phyloP scores from a whole-genome alignment of 2,329 filamentous ascomycete species.

The Xylogone sp. region DNA sequence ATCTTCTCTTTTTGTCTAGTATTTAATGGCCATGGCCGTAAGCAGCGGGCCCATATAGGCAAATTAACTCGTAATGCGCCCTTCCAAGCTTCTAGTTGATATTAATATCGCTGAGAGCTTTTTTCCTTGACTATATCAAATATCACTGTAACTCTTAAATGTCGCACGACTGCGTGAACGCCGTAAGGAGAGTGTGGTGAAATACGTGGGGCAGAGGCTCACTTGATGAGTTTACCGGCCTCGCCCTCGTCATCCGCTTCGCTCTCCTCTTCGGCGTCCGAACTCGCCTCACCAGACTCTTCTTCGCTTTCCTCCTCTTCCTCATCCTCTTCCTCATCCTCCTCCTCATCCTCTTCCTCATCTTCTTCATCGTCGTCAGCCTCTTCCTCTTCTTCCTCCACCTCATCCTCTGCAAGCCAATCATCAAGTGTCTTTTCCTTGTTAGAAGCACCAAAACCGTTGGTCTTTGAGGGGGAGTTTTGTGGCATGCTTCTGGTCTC shows the following conservation, averaged over 20 bases:
- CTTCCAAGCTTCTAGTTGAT: constrained; percentile 18
- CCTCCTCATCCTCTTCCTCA: constrained; percentile 44
- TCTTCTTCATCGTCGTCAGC: constrained; percentile 48
- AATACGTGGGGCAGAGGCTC: constrained; percentile 5
- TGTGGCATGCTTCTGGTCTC: constrained; percentile 27
- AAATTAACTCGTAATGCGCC: constrained; percentile 19
- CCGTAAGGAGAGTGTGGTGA: background rate
- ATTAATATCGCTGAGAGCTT: constrained; percentile 20
- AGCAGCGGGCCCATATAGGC: constrained; percentile 6
- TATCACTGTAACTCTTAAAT: constrained; percentile 16
- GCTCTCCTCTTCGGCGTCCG: constrained; percentile 19
- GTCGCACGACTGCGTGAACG: constrained; percentile 8
- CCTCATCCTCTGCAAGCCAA: constrained; percentile 77
- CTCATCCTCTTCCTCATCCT: constrained; percentile 46
- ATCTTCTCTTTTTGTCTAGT: background rate
- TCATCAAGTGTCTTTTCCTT: constrained; percentile 80
- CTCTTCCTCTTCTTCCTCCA: constrained; percentile 51
- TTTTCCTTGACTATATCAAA: constrained; percentile 11
- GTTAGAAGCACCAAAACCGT: constrained; percentile 35
- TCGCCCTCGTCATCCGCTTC: constrained; percentile 17
- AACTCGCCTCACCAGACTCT: constrained; percentile 40
- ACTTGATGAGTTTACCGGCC: constrained; percentile 28
- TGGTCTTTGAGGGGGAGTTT: constrained; percentile 38
- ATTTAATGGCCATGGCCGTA: background rate
- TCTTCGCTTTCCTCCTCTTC: constrained; percentile 49